phyloP scores from a whole-genome alignment of 108 stramenopile genomes.

The Epithemia pelagica region DNA sequence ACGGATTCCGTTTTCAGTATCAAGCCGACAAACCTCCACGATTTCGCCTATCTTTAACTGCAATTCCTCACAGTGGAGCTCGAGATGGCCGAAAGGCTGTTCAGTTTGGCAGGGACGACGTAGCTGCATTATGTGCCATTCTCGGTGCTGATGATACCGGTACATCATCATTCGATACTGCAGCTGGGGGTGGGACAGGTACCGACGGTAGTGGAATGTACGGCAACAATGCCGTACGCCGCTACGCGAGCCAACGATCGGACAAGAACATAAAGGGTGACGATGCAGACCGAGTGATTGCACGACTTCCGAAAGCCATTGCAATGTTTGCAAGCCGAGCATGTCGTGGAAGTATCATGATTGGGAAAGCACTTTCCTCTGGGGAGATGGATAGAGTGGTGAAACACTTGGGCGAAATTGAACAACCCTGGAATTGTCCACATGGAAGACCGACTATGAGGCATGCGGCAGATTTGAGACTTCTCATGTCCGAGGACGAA shows the following conservation, averaged over 20 bases:
- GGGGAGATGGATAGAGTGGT: conserved; percentile 83
- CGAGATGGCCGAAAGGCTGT: conserved; percentile 83
- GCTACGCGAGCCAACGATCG: conserved; percentile 23
- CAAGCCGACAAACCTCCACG: conserved; percentile 68
- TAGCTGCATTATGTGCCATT: conserved; percentile 83
- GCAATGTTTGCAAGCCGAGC: conserved; percentile 96
- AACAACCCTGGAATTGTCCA: conserved; percentile 91
- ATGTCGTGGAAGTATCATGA: conserved; percentile 91
- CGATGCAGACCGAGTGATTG: conserved; percentile 37
- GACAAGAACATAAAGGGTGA: conserved; percentile 6
- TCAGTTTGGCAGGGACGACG: conserved; percentile 92
- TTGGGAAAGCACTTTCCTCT: conserved; percentile 83
- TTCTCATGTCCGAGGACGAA: conserved; percentile 47
- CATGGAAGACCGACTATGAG: conserved; percentile 88
- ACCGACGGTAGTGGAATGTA: conserved; percentile 64
- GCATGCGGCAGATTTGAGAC: conserved; percentile 63
- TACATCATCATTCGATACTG: conserved; percentile 24
- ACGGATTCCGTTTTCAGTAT: conserved; percentile 86
- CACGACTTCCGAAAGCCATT: conserved; percentile 88
- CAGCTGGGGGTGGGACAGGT: conserved; percentile 64
- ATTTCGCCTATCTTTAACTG: conserved; percentile 76
- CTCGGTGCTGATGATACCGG: conserved; percentile 58
- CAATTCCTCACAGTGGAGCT: conserved; percentile 86
- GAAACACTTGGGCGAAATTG: conserved; percentile 67
- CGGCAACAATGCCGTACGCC: conserved; percentile 79